Percentiles rank a stretch among this genome's conserved stretches.
These are phyloP conservation scores for Arabidopsis lyrata DNA, from an alignment of 441 rosid species.

Conservation along the genomic window DNA sequence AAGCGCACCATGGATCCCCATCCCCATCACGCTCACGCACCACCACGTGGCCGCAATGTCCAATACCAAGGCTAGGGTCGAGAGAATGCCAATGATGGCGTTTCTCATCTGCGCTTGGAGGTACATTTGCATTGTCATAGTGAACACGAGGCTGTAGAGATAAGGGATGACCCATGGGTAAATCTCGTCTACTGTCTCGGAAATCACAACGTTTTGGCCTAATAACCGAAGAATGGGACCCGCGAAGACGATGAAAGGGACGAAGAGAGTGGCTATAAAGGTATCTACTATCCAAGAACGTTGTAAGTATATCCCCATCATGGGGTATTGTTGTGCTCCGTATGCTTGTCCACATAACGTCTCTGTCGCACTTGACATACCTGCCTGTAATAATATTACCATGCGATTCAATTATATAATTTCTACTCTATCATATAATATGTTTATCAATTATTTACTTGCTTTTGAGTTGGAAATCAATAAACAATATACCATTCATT, in stretches of 20 bases:
- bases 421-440: no score
- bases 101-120: conserved; percentile 75
- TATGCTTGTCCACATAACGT: conserved; percentile 92
- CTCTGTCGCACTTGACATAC: conserved; percentile 90
- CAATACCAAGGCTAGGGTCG: conserved; percentile 47
- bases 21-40: conserved; percentile 51
- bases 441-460: no score
- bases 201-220: conserved; percentile 58
- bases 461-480: no score
- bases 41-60: conserved; percentile 65
- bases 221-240: conserved; percentile 56
- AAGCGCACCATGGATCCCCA: conserved; percentile 72
- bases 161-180: conserved; percentile 68
- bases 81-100: conserved; percentile 55
- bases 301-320: conserved; percentile 86
- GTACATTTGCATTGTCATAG: conserved; percentile 61
- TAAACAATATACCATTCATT: no score
- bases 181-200: conserved; percentile 55
- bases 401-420: not conserved
- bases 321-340: conserved; percentile 76
- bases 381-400: conserved; percentile 51
- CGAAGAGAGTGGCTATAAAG: conserved; percentile 48
- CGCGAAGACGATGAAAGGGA: conserved; percentile 60
- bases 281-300: conserved; percentile 70
- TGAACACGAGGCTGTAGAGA: conserved; percentile 49